Percentiles rank a stretch among this genome's conserved stretches.
These are phyloP conservation scores for Exophiala sideris DNA, from an alignment of 2,329 filamentous ascomycete species.

Conservation along the genomic window DNA sequence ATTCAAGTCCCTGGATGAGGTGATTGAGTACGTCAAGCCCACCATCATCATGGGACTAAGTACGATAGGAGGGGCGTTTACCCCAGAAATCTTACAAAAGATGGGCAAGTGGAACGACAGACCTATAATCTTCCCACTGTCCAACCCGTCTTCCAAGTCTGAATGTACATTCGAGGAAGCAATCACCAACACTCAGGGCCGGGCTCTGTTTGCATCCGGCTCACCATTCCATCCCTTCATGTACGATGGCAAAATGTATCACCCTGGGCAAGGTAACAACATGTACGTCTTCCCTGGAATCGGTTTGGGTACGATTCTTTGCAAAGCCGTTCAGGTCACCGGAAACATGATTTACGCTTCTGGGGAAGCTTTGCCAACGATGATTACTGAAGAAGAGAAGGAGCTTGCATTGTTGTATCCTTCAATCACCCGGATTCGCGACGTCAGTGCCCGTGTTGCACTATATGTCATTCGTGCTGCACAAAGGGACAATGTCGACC, in stretches of 20 bases:
- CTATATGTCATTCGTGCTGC: slow-evolving; percentile 92
- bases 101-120: slow-evolving; percentile 63
- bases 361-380: slow-evolving; percentile 73
- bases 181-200: slow-evolving; percentile 83
- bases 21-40: slow-evolving; percentile 92
- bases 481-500: slow-evolving; percentile 70
- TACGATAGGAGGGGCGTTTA: slow-evolving; percentile 92
- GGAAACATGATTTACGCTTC: slow-evolving; percentile 97
- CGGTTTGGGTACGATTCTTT: slow-evolving; percentile 86
- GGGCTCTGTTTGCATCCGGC: slow-evolving; percentile 88
- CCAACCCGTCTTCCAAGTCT: slow-evolving; percentile 92
- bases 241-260: slow-evolving; percentile 65
- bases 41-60: slow-evolving; percentile 92
- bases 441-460: slow-evolving; percentile 81
- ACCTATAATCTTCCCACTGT: slow-evolving; percentile 93
- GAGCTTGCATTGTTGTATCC: slow-evolving; percentile 86
- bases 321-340: slow-evolving; percentile 81
- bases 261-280: slow-evolving; percentile 75
- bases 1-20: slow-evolving; percentile 76
- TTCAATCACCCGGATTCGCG: slow-evolving; percentile 82
- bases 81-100: slow-evolving; percentile 72
- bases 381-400: slow-evolving; percentile 77
- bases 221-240: slow-evolving; percentile 80
- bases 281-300: slow-evolving; percentile 97
- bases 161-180: slow-evolving; percentile 97